Evolutionary conservation across 1,284 basidiomycete species (phyloP), one percentile per base, ranked within the genome.

Genomic region (Pseudozyma sp.): DNA sequence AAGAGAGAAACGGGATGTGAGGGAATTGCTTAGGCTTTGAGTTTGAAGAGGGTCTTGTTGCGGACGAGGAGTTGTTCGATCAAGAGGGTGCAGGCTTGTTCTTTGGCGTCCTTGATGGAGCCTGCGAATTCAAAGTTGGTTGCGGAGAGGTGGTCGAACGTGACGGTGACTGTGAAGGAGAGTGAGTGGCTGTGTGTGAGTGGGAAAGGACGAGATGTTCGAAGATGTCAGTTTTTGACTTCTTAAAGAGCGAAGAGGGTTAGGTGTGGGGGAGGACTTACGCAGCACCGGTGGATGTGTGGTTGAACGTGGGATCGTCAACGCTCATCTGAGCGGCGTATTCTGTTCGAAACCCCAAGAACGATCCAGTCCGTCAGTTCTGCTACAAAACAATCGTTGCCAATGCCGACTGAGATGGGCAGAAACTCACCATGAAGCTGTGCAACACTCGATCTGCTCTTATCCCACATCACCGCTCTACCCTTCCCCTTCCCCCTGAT

Each of bases 31-130:
- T 45, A 48, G 29, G 49, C 30, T 10, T 31, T 54, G 52, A 46
- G 46, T 0, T 17, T 7, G 43, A 31, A 34, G 10, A 34, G 29
- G n/a, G 30, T 40, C 5, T 51, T 16, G 34, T 67, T 59, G 14
- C 50, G 24, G 4, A 11, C 19, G 6, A 73, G 42, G 8, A 73
- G 53, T 13, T 19, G 9, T 0, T 37, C 10, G 9, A 35, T 31
- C 10, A 73, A 40, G 0, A 7, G 1, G 11, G 1, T 9, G 17
- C 60, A 56, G 4, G 60, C 65, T 5, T 17, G 13, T 44, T 73
- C 65, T 52, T 68, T 73, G 42, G 35, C 65, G 10, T 73, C 44
- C 8, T 68, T 73, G 61, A 73, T 60, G 42, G 40, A 57, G 0
- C 34, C 40, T 0, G 56, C 56, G 7, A 37, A 53, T 4, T 30